phyloP scores from a whole-genome alignment of 2,329 filamentous ascomycete species.

The Daldinia sp. region DNA sequence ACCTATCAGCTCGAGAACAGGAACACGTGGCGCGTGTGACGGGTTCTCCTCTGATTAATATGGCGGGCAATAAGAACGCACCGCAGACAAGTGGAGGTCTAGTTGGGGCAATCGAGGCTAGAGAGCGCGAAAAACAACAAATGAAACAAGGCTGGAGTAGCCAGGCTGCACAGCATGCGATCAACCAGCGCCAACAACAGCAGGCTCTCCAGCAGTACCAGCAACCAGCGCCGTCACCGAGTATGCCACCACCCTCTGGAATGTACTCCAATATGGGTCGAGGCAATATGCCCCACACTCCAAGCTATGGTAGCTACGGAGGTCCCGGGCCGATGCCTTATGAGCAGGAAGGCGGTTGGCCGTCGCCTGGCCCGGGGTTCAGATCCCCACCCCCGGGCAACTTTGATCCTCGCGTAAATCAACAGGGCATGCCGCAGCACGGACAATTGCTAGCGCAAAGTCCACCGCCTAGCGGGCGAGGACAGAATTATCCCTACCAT shows the following conservation, averaged over 20 bases:
- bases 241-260: constrained; percentile 42
- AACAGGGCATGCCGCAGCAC: constrained; percentile 39
- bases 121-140: constrained; percentile 79
- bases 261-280: constrained; percentile 48
- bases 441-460: constrained; percentile 38
- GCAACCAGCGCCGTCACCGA: constrained; percentile 39
- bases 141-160: constrained; percentile 74
- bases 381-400: constrained; percentile 42
- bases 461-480: constrained; percentile 33
- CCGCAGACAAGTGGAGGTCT: constrained; percentile 66
- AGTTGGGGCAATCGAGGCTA: constrained; percentile 79
- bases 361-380: constrained; percentile 37
- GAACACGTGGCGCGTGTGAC: constrained; percentile 87
- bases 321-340: constrained; percentile 43
- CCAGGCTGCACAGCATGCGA: constrained; percentile 76
- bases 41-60: constrained; percentile 75
- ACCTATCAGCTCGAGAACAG: constrained; percentile 86
- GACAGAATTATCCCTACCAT: constrained; percentile 39
- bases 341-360: constrained; percentile 49
- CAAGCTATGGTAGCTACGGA: constrained; percentile 37
- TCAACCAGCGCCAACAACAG: constrained; percentile 70
- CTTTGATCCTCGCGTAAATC: constrained; percentile 42
- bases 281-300: constrained; percentile 37
- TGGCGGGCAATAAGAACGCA: constrained; percentile 64
- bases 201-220: constrained; percentile 52